Base-by-base conservation (phyloP, 805 yeast species). In the Ogataea methylovora region DNA sequence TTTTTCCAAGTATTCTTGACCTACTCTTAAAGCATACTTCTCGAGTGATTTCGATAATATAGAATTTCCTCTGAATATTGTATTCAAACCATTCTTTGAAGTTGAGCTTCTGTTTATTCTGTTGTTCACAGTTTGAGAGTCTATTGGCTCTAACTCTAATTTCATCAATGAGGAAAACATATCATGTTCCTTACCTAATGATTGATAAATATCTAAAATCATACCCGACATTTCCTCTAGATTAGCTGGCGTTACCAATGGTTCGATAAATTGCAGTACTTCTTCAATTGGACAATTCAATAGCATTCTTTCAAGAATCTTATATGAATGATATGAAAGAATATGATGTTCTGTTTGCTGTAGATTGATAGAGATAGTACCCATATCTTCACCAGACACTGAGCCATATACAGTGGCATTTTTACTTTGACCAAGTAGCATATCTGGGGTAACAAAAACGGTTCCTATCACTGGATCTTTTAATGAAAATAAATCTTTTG, bases 1-100 rank as follows among this genome's bases (percentile, higher is more conserved):
- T 43, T 71, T 71, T 37, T 80, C 82, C 23, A 92, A 53, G 49
- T 84, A 85, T 39, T 80, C 87, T 39, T 74, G 80, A 1, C 97
- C 97, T 14, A 81, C 66, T 47, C 90, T 63, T 27, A 80, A 67
- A 51, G 83, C 79, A 50, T 77, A 86, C 39, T 73, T 67, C 48
- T 90, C 98, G 35, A 88, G 54, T 0, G 95, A 69, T 51, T 84
- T 84, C 0, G 95, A 79, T 40, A 92, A 65, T 4, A 90, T 67
- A 1, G 95, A 78, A 37, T 85, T 83, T 0, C 96, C 95, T 45
- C 98, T 67, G 49, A 90, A 90, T 12, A 85, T 52, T 0, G 84
- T 70, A 42, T 73, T 79, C 42, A 73, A 69, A 4, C 76, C 55
- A 42, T 72, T 71, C 32, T 52, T 58, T 28, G 63, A 57, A 10